Percentiles rank a stretch among this genome's conserved stretches.
Conservation (phyloP, 2,329 filamentous ascomycete genomes). For the Beauveria varroae region DNA sequence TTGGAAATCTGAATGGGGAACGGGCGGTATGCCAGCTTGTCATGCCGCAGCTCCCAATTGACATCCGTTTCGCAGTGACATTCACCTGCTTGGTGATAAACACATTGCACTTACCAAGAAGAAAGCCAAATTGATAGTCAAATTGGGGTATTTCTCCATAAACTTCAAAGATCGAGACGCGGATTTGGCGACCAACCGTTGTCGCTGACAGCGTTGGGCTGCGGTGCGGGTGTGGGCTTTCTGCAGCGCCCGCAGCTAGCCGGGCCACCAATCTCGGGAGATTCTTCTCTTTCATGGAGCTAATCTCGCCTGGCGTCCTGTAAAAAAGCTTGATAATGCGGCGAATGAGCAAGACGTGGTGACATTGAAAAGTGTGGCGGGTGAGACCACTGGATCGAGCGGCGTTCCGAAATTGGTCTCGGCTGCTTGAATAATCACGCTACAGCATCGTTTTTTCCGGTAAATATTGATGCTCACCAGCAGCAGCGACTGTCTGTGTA, state of each 20-base stretch:
- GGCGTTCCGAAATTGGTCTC: constrained; percentile 4
- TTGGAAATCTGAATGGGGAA: background rate
- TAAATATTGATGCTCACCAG: background rate
- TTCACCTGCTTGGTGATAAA: background rate
- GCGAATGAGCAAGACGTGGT: background rate
- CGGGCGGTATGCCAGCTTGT: background rate
- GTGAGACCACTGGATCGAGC: constrained; percentile 1
- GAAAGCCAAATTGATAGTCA: background rate
- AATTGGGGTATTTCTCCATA: background rate
- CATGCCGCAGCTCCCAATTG: no score
- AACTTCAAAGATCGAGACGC: background rate
- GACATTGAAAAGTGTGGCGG: background rate
- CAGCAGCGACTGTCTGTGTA: no score
- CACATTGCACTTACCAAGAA: no score
- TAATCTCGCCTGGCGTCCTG: background rate
- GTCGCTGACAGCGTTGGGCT: constrained; percentile 1
- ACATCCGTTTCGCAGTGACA: background rate
- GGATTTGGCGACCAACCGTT: background rate
- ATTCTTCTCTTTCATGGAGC: background rate
- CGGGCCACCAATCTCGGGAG: constrained; percentile 2
- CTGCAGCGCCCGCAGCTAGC: background rate
- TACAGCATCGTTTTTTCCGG: background rate
- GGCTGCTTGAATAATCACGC: background rate
- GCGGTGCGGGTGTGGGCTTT: background rate
- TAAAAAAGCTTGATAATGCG: background rate